Evolutionary conservation across 2,329 filamentous ascomycete species (phyloP).

Genomic region (Microcyclospora tardicrescens): DNA sequence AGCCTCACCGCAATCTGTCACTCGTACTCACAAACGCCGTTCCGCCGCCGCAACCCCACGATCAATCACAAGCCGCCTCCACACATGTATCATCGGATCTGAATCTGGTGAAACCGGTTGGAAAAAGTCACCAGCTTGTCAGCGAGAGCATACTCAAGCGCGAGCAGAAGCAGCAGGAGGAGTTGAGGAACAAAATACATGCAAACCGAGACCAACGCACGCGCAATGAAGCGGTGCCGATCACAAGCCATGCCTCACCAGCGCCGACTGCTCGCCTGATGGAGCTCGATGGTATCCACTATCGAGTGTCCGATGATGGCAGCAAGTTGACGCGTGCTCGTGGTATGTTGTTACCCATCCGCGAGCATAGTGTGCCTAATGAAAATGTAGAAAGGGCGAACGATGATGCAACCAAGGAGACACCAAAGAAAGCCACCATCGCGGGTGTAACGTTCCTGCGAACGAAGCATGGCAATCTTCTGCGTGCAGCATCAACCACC

Average conservation of each 20-base stretch:
- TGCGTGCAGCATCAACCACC: slow-evolving; percentile 35
- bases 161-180: slow-evolving; percentile 52
- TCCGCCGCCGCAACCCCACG: too few species aligned
- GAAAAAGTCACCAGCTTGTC: slow-evolving; percentile 71
- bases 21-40: too few species aligned
- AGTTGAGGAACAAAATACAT: slow-evolving; percentile 58
- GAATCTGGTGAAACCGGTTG: slow-evolving; percentile 50
- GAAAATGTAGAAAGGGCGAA: slow-evolving; percentile 12
- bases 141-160: slow-evolving; percentile 68
- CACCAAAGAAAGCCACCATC: slow-evolving; percentile 59
- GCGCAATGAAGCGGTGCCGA: neutral
- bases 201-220: slow-evolving; percentile 18
- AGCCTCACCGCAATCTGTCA: too few species aligned
- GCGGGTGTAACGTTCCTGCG: slow-evolving; percentile 72
- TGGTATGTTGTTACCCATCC: slow-evolving; percentile 40
- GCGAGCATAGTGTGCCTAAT: slow-evolving; percentile 3
- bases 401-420: slow-evolving; percentile 29
- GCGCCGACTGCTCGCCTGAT: slow-evolving; percentile 41
- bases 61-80: too few species aligned
- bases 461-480: slow-evolving; percentile 78
- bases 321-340: slow-evolving; percentile 67
- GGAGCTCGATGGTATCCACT: slow-evolving; percentile 57
- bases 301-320: slow-evolving; percentile 60
- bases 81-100: too few species aligned
- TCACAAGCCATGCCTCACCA: neutral